Conservation (phyloP, 1,284 basidiomycete genomes). For the Pseudozyma pruni region DNA sequence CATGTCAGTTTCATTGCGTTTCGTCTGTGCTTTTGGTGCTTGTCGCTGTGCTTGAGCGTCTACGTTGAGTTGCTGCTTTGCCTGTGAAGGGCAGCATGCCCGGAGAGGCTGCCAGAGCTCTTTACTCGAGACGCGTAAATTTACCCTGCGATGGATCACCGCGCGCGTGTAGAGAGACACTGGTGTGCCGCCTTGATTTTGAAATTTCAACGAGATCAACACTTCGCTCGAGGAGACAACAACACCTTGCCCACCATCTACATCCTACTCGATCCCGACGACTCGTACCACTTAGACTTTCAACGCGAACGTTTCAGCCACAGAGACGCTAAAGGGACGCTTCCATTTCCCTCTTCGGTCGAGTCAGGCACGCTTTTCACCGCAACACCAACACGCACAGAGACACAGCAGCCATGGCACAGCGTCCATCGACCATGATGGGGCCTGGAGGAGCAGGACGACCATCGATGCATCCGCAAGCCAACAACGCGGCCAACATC, state of each 20-base stretch:
- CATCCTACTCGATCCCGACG: too few relatives aligned
- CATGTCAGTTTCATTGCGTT: neutral
- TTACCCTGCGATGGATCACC: constrained; percentile 1
- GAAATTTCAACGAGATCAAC: constrained; percentile 8
- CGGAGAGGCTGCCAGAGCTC: too few relatives aligned
- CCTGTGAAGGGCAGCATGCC: too few relatives aligned
- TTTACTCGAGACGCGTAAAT: constrained; percentile 29
- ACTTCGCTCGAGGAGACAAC: constrained; percentile 3
- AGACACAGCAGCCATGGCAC: constrained; percentile 19
- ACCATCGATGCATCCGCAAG: constrained; percentile 41
- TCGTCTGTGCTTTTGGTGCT: neutral
- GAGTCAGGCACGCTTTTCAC: too few relatives aligned
- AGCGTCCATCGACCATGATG: constrained; percentile 30
- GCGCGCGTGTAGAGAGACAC: constrained; percentile 17
- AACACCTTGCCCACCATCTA: constrained; percentile 16
- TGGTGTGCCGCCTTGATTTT: constrained; percentile 6
- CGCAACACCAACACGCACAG: neutral
- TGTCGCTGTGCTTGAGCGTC: too few relatives aligned
- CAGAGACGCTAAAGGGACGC: too few relatives aligned
- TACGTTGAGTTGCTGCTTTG: too few relatives aligned
- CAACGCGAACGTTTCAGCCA: too few relatives aligned
- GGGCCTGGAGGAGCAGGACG: constrained; percentile 23
- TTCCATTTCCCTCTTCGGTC: too few relatives aligned
- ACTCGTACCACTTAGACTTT: too few relatives aligned
- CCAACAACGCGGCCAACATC: constrained; percentile 21